These are phyloP conservation scores for Suillus paluster DNA, from an alignment of 768 basidiomycete species.

Conservation along the genomic window DNA sequence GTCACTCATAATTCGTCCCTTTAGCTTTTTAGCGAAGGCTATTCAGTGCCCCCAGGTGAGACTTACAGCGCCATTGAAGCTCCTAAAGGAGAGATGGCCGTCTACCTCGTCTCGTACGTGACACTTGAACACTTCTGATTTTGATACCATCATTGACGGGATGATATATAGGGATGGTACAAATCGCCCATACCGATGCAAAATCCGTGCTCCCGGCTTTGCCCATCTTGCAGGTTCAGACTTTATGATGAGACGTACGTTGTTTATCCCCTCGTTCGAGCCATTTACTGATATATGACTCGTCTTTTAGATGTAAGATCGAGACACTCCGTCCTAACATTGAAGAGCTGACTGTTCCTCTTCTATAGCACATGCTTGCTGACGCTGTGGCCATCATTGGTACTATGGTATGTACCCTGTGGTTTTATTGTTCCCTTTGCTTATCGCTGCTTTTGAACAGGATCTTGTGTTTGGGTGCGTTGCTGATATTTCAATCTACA, in stretches of 20 bases:
- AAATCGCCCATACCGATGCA: slow-evolving; percentile 95
- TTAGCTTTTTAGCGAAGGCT: slow-evolving; percentile 95
- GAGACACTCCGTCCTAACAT: background rate
- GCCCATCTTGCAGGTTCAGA: slow-evolving; percentile 95
- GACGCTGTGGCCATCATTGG: slow-evolving; percentile 98
- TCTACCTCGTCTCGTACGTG: slow-evolving; percentile 93
- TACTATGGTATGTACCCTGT: slow-evolving; percentile 74
- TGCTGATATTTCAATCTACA: background rate
- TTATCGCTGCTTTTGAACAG: slow-evolving; percentile 35
- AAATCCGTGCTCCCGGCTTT: slow-evolving; percentile 96
- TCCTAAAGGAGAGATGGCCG: slow-evolving; percentile 98
- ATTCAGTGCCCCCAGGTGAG: slow-evolving; percentile 94
- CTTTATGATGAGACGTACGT: slow-evolving; percentile 95
- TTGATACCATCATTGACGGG: background rate
- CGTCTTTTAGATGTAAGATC: slow-evolving; percentile 42
- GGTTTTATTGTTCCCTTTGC: slow-evolving; percentile 8
- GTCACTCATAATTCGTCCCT: slow-evolving; percentile 8
- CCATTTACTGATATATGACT: slow-evolving; percentile 9
- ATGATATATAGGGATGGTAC: slow-evolving; percentile 72
- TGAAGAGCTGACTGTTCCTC: slow-evolving; percentile 18
- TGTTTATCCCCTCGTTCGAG: slow-evolving; percentile 12
- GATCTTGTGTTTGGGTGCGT: slow-evolving; percentile 95
- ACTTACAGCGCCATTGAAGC: slow-evolving; percentile 98
- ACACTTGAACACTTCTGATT: background rate
- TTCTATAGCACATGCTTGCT: slow-evolving; percentile 80